Evolutionary conservation across 2,329 filamentous ascomycete species (phyloP), one percentile per base, ranked within the genome.

Genomic region (Sordariomycetes sp.): DNA sequence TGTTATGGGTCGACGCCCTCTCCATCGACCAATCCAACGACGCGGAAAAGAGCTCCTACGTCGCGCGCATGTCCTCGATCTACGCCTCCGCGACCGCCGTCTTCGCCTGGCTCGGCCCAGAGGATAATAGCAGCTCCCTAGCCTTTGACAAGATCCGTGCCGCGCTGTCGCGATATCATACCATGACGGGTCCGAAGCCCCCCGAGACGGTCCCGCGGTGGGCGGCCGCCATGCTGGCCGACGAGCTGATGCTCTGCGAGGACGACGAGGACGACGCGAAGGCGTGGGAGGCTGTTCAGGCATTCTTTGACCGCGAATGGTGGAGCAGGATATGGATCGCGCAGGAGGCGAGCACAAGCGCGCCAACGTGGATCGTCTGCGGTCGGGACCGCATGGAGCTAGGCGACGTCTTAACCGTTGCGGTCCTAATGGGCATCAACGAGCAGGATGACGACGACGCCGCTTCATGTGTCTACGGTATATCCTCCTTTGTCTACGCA

Each of bases 1-100:
- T 57, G 15, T 48, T 66, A 39, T 67, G 65, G 65, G 62, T 58
- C 7, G 65, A 67, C 58, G 60, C 63, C 22, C 32, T 67, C 10
- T 65, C 63, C 34, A 65, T 67, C 56, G 61, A 66, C 53, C 65
- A 65, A 34, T 52, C 62, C 10, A 59, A 65, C 34, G 53, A 58
- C 10, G 34, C 25, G 1, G 65, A 66, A 42, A 66, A 65, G 58
- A 63, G 60, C 20, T 20, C 57, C 5, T 63, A 66, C 17, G 63
- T 67, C 45, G 56, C 59, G 3, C 50, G 62, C 17, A 65, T 66
- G 61, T 53, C 61, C 36, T 52, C 60, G 10, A 65, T 66, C 45
- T 66, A 63, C 36, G 42, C 52, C 10, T 60, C 60, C 53, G 63
- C 65, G 8, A 35, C 57, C 45, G 59, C 54, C 54, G 35, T 62